Percentiles rank a stretch among this genome's conserved stretches.
Conservation (phyloP, 2,329 filamentous ascomycete genomes). For the Aureobasidium subglaciale region DNA sequence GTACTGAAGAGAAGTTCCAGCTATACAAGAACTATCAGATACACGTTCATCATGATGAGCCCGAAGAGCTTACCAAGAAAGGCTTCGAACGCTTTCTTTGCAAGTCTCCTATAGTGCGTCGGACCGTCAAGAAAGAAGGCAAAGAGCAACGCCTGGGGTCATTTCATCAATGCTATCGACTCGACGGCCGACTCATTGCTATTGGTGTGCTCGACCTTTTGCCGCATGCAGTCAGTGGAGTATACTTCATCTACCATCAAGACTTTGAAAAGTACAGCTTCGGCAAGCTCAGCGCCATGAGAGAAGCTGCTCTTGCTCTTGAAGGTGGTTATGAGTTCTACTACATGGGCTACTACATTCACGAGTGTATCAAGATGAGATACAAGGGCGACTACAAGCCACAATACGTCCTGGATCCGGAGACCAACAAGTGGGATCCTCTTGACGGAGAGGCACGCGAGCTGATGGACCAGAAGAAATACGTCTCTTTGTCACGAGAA, state of each 20-base stretch:
- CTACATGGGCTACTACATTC: constrained; percentile 81
- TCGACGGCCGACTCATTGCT: constrained; percentile 69
- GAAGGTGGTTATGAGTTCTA: constrained; percentile 68
- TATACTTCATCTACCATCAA: constrained; percentile 77
- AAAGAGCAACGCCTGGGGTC: constrained; percentile 56
- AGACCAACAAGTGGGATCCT: constrained; percentile 26
- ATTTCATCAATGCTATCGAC: constrained; percentile 73
- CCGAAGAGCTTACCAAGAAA: constrained; percentile 49
- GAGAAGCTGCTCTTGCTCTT: constrained; percentile 63
- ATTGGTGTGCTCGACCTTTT: constrained; percentile 71
- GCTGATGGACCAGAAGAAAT: constrained; percentile 50
- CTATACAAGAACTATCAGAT: constrained; percentile 71
- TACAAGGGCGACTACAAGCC: constrained; percentile 78
- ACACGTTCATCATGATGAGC: constrained; percentile 61
- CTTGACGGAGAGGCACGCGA: constrained; percentile 26
- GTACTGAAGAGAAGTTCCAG: constrained; percentile 66
- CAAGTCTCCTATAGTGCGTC: constrained; percentile 54
- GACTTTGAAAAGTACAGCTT: constrained; percentile 63
- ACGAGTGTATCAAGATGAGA: constrained; percentile 72
- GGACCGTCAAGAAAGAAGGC: constrained; percentile 42
- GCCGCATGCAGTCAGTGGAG: constrained; percentile 68
- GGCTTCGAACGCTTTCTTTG: constrained; percentile 71
- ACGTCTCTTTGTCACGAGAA: constrained; percentile 39
- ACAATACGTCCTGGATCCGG: constrained; percentile 66
- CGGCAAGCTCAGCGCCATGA: constrained; percentile 67